phyloP scores from a whole-genome alignment of 2,329 filamentous ascomycete genomes.

The Nemania diffusa region DNA sequence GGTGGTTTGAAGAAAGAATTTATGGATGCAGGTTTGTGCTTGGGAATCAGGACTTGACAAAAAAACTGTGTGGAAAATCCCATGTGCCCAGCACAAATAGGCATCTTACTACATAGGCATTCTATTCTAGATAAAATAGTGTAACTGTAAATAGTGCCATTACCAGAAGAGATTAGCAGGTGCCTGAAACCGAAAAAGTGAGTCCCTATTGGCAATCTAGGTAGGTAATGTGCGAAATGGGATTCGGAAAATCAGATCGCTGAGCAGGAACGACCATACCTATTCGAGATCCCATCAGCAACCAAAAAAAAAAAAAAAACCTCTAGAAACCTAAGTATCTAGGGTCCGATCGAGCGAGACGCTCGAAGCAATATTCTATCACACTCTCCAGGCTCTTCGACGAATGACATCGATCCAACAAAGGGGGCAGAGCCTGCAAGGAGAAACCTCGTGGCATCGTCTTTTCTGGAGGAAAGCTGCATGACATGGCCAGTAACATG shows the following conservation, averaged over 20 bases:
- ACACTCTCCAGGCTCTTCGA: slow-evolving; percentile 10
- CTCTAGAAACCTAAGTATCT: too few species aligned
- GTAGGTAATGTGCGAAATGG: slow-evolving; percentile 23
- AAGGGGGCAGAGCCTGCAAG: slow-evolving; percentile 35
- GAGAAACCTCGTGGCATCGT: slow-evolving; percentile 38
- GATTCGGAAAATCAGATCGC: slow-evolving; percentile 11
- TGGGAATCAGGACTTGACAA: slow-evolving; percentile 2
- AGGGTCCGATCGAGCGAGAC: slow-evolving; percentile 7
- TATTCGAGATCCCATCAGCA: slow-evolving; percentile 24
- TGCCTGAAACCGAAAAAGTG: slow-evolving; percentile 27
- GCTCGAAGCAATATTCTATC: slow-evolving; percentile 21
- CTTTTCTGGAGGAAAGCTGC: slow-evolving; percentile 31
- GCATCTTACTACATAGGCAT: slow-evolving; percentile 7
- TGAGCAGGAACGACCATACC: slow-evolving; percentile 13
- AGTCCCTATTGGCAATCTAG: slow-evolving; percentile 13
- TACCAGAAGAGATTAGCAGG: slow-evolving; percentile 26
- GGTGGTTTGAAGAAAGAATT: neutral
- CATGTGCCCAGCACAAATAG: slow-evolving; percentile 10
- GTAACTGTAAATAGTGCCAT: neutral
- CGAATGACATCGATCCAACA: slow-evolving; percentile 26
- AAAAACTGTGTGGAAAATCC: slow-evolving; percentile 6
- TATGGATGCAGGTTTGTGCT: slow-evolving; percentile 2
- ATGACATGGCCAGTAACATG: slow-evolving; percentile 32
- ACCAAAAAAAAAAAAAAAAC: too few species aligned
- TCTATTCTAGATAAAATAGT: too few species aligned